A percentile compares a stretch with the other conserved stretches of the same genome.
Evolutionary conservation across 257 asterid genomes (phyloP).

Genomic region (Solanum etuberosum): DNA sequence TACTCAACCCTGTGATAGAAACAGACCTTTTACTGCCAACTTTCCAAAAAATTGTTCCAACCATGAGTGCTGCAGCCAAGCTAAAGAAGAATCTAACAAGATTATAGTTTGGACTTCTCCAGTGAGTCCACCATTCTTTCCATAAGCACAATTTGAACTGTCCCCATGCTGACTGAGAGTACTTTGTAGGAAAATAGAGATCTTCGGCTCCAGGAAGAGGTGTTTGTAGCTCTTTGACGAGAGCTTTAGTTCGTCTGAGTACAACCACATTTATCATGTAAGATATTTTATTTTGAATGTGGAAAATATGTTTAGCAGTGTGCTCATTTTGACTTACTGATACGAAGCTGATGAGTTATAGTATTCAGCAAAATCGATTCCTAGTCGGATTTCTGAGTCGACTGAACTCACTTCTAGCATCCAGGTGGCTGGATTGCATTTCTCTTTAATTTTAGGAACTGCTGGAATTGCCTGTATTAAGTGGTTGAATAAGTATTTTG

Average conservation of each 20-base stretch:
- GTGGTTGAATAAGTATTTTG: neutral
- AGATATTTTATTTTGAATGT: neutral
- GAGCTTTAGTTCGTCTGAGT: no score
- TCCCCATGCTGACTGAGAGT: conserved; percentile 44
- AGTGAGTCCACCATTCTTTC: conserved; percentile 90
- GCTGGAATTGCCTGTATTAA: neutral
- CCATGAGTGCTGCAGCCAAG: conserved; percentile 53
- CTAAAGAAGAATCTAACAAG: conserved; percentile 21
- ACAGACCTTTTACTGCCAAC: conserved; percentile 51
- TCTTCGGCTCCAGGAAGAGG: no score
- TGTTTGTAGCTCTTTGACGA: no score
- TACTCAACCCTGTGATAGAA: no score
- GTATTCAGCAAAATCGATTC: conserved; percentile 57
- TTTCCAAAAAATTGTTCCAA: conserved; percentile 72
- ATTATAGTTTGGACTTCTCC: conserved; percentile 11
- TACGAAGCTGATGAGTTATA: conserved; percentile 46
- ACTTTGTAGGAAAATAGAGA: conserved; percentile 14
- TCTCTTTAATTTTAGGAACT: conserved; percentile 56
- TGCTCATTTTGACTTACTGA: conserved; percentile 28
- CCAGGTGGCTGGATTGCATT: conserved; percentile 77
- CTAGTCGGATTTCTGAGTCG: no score
- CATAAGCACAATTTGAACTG: conserved; percentile 68
- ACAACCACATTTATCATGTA: no score
- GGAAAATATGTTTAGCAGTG: neutral
- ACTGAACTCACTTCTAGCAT: no score